Conservation (phyloP, 768 basidiomycete species). For the Agaricus bisporus region DNA sequence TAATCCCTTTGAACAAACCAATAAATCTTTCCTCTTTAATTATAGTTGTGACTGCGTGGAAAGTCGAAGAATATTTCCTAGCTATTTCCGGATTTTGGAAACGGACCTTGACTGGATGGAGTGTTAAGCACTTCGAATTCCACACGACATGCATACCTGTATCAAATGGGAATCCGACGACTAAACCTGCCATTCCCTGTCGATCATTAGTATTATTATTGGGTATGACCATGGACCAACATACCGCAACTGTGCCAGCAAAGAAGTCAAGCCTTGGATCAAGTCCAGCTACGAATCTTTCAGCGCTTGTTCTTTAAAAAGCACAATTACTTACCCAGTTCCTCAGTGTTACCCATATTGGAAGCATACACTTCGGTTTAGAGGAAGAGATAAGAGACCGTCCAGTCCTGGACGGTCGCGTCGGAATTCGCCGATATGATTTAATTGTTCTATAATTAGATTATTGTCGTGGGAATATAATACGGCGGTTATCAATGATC, state of each 20-base stretch:
- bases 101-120: slow-evolving; percentile 65
- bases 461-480: too few relatives aligned
- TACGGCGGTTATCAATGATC: too few relatives aligned
- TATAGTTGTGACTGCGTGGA: slow-evolving; percentile 64
- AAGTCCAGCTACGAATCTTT: slow-evolving; percentile 24
- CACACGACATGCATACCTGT: slow-evolving; percentile 24
- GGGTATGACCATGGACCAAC: neutral
- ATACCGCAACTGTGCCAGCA: slow-evolving; percentile 64
- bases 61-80: slow-evolving; percentile 52
- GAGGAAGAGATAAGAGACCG: too few relatives aligned
- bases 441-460: too few relatives aligned
- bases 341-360: neutral
- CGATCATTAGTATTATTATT: neutral
- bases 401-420: too few relatives aligned
- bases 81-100: slow-evolving; percentile 63
- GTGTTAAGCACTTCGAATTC: neutral
- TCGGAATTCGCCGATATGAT: too few relatives aligned
- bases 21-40: slow-evolving; percentile 60
- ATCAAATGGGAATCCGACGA: slow-evolving; percentile 76
- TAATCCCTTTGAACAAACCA: slow-evolving; percentile 72
- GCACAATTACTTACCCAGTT: neutral
- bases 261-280: slow-evolving; percentile 71
- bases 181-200: slow-evolving; percentile 58
- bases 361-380: neutral
- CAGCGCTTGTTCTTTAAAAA: neutral